Base-by-base conservation (phyloP, 106 monocot species). In the Agapanthus africanus region DNA sequence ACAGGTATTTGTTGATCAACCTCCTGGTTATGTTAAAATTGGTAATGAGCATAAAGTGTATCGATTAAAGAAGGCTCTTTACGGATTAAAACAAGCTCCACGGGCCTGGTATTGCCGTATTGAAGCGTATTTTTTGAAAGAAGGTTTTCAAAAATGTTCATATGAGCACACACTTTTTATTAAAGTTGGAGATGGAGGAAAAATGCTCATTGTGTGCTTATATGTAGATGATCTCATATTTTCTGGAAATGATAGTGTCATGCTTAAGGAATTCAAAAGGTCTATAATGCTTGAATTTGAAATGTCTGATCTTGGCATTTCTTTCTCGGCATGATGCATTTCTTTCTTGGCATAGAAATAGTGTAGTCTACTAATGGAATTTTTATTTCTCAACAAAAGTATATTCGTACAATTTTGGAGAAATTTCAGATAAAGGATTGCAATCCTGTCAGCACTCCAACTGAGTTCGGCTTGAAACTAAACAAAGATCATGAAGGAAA, bases 361-460 rank as follows among this genome's bases (percentile, higher is more conserved):
- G 9, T 19, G 11, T 46, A 68, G 33, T 68, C 31, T 49, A 9
- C 32, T 54, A 38, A 6, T 54, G 31, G 52, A 25, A 74, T 74
- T 50, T 51, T 79, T 73, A n/a, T 73, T 39, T 73, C 46, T 37
- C 69, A 62, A 70, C 49, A 38, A 41, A 76, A 61, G 69, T 70
- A 70, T 38, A 30, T 51, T n/a, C 35, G 19, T 52, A 64, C 72
- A 33, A 41, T 72, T 42, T 67, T 78, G 11, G 28, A 72, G 14
- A 68, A 30, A 22, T 67, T 59, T 62, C 22, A 60, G 22, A 72
- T 78, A 67, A 51, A 35, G 32, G 59, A 59, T 67, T 72, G 78
- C 18, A 73, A 72, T 34, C 13, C 70, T 68, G 56, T 68, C 34
- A 67, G 27, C n/a, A 78, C 66, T 31, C 72, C 72, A 57, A 25